Evolutionary conservation across 768 basidiomycete species (phyloP).

Genomic region (Calocera cornea): DNA sequence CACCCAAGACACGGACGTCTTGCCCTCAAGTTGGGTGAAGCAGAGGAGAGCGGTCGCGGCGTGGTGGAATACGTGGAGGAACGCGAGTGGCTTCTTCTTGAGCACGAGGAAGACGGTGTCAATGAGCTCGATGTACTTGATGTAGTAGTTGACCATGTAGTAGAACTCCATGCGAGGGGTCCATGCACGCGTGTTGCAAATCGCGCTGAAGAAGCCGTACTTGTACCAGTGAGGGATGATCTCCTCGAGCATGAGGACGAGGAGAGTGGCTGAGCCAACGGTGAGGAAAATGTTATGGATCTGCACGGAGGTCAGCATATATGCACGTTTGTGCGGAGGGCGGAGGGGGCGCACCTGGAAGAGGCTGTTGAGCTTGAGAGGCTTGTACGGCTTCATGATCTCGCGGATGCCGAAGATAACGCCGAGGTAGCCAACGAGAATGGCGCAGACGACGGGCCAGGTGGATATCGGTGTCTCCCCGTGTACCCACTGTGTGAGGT

Average conservation of each 20-base stretch:
- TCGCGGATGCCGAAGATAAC: constrained; percentile 75
- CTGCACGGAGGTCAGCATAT: constrained; percentile 9
- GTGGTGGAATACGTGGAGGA: constrained; percentile 98
- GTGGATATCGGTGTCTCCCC: constrained; percentile 76
- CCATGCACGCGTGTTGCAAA: constrained; percentile 71
- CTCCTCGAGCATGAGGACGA: constrained; percentile 85
- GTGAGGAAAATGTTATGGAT: constrained; percentile 81
- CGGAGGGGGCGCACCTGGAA: constrained; percentile 43
- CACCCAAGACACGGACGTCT: constrained; percentile 96
- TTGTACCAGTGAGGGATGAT: constrained; percentile 66
- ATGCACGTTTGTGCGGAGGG: neutral
- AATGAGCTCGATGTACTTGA: constrained; percentile 92
- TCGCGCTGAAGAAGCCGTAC: constrained; percentile 55
- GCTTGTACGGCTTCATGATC: constrained; percentile 64
- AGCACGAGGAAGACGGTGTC: constrained; percentile 95
- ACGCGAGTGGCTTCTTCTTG: constrained; percentile 97
- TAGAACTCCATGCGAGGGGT: constrained; percentile 87
- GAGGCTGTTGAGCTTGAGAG: constrained; percentile 62
- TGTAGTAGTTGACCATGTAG: constrained; percentile 98
- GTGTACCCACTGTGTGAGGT: constrained; percentile 45
- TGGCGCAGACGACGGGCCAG: constrained; percentile 46
- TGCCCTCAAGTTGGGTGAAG: constrained; percentile 86
- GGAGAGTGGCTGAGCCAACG: constrained; percentile 65
- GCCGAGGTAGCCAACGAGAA: constrained; percentile 70
- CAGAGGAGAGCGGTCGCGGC: constrained; percentile 93